These are phyloP conservation scores for Fistulifera solaris DNA, from an alignment of 108 stramenopile species.

Conservation along the genomic window DNA sequence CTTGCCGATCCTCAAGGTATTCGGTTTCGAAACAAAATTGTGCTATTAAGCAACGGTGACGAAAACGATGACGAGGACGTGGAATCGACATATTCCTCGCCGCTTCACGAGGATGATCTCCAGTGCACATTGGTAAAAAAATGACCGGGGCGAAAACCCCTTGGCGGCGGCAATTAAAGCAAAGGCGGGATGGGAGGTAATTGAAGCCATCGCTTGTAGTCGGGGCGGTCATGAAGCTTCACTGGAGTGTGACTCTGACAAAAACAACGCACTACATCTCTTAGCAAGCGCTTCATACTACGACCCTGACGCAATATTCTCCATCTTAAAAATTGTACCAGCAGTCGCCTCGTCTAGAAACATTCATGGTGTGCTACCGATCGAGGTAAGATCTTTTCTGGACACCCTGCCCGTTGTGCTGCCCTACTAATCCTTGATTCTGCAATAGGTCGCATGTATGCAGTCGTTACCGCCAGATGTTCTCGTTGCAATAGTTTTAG, in stretches of 20 bases:
- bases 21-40: constrained; percentile 32
- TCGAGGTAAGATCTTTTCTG: constrained; percentile 29
- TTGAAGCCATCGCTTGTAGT: constrained; percentile 56
- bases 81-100: constrained; percentile 11
- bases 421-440: not conserved
- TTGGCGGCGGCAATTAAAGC: constrained; percentile 48
- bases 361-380: constrained; percentile 55
- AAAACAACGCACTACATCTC: constrained; percentile 63
- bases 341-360: constrained; percentile 43
- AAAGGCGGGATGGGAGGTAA: constrained; percentile 54
- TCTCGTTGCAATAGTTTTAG: constrained; percentile 65
- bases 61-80: constrained; percentile 24
- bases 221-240: constrained; percentile 49
- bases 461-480: constrained; percentile 59
- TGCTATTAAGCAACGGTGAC: constrained; percentile 27
- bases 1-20: constrained; percentile 24
- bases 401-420: not conserved
- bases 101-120: constrained; percentile 15
- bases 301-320: constrained; percentile 51
- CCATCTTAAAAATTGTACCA: constrained; percentile 65
- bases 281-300: constrained; percentile 41
- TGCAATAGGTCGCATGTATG: constrained; percentile 44
- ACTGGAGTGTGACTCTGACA: constrained; percentile 26
- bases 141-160: constrained; percentile 58
- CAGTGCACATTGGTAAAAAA: constrained; percentile 46